Base-by-base conservation (phyloP, 768 basidiomycete species). In the Obba rivulosa region DNA sequence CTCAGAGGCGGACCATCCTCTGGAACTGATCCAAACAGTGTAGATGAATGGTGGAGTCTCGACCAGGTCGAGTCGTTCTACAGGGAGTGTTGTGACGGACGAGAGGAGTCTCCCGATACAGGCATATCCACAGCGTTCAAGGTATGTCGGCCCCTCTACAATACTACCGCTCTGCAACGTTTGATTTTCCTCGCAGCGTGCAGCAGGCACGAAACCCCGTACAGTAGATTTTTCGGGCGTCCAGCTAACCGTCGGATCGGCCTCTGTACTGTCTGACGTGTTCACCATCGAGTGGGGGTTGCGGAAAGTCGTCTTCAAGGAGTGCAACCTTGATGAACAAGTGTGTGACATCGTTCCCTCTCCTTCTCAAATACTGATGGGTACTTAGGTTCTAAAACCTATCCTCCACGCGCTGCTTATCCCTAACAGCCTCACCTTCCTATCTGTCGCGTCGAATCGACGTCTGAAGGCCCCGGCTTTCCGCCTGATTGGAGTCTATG, bases 201-300 rank as follows among this genome's bases (percentile, higher is more conserved):
- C 80, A 28, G 68, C 79, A 17, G 59, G 68, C 9, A 74, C 72
- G 9, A 73, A 68, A 36, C 89, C 91, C 0, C 78, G 90, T 16
- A 74, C 82, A 0, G 76, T 93, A 16, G 87, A 92, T 63, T 71
- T 92, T n/a, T 85, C 91, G 2, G 80, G 87, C 9, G 80, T 86
- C 18, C 85, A 84, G 57, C 74, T 98, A 17, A 86, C 80, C 0
- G 64, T 75, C 1, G 75, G 81, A 2, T 73, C 80, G 0, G 86
- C 91, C 0, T 82, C 85, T 11, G 83, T 92, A 16, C 75, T 99
- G 16, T 86, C 95, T 0, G 95, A 98, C 66, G 81, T 96, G 13
- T 82, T 98, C 54, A 80, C 82, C 8, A 85, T 96, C 49, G 92
- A 97, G 65, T 97, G 93, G 88, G 94, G 93, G 0, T 69, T 96